Evolutionary conservation across 371 early-diverging fungal species (phyloP), one percentile per base, ranked within the genome.

Genomic region (Syncephalastrum sp.): DNA sequence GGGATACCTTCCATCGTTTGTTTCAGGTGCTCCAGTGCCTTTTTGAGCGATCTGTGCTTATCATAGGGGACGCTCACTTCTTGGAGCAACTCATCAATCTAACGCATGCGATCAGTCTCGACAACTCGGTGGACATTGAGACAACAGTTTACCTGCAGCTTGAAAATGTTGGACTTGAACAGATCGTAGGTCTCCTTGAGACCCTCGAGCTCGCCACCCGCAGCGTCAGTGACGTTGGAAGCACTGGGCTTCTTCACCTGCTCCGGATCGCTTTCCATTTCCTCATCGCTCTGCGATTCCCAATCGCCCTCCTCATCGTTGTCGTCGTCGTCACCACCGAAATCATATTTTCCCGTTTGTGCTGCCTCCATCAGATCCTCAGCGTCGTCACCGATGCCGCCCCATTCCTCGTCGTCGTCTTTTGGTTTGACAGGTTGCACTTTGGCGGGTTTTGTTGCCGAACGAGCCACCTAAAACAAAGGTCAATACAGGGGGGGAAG

Each of bases 121-220:
- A 53, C 17, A 29, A 6, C 47, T 8, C 33, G 49, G 42, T 27
- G 12, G 15, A 25, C 17, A 27, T 10, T 59, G 72, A 64, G 16
- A 16, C 41, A 25, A 38, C 14, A 23, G 6, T 29, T 38, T 66
- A 79, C 81, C 84, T 96, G 93, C 48, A 96, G 73, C 68, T 90
- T 91, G 77, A 96, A 94, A 47, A 97, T 81, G 69, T 96, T 96
- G 23, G 93, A 91, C 57, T 93, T 92, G 77, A 87, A 93, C 47
- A 94, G 72, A 52, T 91, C 88, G 3, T 88, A 79, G 0, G 92
- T 89, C 50, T 94, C 90, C 67, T 86, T 89, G 50, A 95, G 69
- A 42, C 84, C 86, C 63, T 89, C 90, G 27, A 96, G 82, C 73
- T 97, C 97, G n/a, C 91, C 91, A 50, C 88, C 84, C 5, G 91